These are phyloP conservation scores for Phytophthora foliorum DNA, from an alignment of 352 stramenopile genomes.

Conservation along the genomic window DNA sequence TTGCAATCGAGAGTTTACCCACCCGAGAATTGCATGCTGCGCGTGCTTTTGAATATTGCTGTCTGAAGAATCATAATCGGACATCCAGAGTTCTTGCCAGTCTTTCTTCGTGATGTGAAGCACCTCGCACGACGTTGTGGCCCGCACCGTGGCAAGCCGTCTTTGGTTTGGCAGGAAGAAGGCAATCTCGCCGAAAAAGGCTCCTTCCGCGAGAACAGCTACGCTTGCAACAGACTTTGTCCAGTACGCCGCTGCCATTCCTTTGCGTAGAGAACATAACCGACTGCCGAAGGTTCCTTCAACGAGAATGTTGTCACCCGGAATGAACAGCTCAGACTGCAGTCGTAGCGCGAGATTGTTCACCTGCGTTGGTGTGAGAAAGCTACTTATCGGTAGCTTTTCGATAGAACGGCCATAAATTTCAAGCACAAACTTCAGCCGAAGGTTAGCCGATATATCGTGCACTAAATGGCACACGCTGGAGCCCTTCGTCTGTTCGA, in stretches of 20 bases:
- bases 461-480: conserved; percentile 64
- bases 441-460: conserved; percentile 68
- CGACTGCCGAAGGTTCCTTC: conserved; percentile 49
- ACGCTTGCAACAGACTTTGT: conserved; percentile 20
- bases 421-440: conserved; percentile 68
- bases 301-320: conserved; percentile 18
- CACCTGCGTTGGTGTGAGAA: conserved; percentile 52
- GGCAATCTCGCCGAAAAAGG: conserved; percentile 63
- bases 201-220: conserved; percentile 15
- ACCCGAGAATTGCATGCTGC: conserved; percentile 62
- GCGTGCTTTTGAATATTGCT: conserved; percentile 57
- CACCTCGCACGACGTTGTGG: conserved; percentile 62
- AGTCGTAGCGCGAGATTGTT: conserved; percentile 59
- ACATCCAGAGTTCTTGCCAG: conserved; percentile 66
- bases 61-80: conserved; percentile 38
- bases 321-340: conserved; percentile 56
- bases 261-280: conserved; percentile 66
- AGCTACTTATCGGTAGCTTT: conserved; percentile 53
- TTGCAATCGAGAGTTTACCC: conserved; percentile 51
- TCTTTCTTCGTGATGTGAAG: conserved; percentile 63
- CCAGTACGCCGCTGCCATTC: conserved; percentile 52
- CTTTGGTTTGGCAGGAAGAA: conserved; percentile 58
- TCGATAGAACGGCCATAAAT: conserved; percentile 59
- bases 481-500: conserved; percentile 60
- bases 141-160: conserved; percentile 57